phyloP scores from a whole-genome alignment of 495 filamentous ascomycete genomes.

The Apodospora peruviana region DNA sequence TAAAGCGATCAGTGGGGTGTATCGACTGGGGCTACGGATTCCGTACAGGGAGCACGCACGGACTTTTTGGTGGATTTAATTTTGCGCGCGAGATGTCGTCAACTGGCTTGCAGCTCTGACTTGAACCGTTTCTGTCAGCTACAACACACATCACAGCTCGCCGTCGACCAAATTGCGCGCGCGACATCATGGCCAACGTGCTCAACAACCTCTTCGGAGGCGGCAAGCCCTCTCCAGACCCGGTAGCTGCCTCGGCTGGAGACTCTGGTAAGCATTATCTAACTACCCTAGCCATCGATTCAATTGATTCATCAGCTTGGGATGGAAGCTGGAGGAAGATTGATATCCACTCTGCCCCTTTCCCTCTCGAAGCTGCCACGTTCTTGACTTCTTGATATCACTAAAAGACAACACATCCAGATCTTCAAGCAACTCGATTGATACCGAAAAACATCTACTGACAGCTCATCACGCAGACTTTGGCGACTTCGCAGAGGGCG shows the following conservation, averaged over 20 bases:
- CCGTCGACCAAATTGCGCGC: conserved; percentile 2
- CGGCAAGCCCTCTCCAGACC: conserved; percentile 46
- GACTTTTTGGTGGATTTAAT: not conserved
- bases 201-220: conserved; percentile 65
- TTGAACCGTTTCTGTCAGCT: not conserved
- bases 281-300: too few relatives aligned
- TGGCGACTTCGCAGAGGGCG: conserved; percentile 68
- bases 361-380: not conserved
- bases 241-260: conserved; percentile 33
- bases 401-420: too few relatives aligned
- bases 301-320: too few relatives aligned
- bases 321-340: not conserved
- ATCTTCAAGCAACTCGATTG: too few relatives aligned
- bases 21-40: too few relatives aligned
- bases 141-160: conserved; percentile 1
- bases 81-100: not conserved
- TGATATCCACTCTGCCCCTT: not conserved
- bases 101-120: conserved; percentile 1
- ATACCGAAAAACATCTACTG: too few relatives aligned
- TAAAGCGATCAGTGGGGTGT: too few relatives aligned
- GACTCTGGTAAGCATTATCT: conserved; percentile 54
- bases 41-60: too few relatives aligned
- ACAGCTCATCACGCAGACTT: conserved; percentile 53
- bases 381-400: too few relatives aligned
- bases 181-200: conserved; percentile 57